These are phyloP conservation scores for Macrolepiota fuliginosa DNA, from an alignment of 768 basidiomycete genomes.

Conservation along the genomic window DNA sequence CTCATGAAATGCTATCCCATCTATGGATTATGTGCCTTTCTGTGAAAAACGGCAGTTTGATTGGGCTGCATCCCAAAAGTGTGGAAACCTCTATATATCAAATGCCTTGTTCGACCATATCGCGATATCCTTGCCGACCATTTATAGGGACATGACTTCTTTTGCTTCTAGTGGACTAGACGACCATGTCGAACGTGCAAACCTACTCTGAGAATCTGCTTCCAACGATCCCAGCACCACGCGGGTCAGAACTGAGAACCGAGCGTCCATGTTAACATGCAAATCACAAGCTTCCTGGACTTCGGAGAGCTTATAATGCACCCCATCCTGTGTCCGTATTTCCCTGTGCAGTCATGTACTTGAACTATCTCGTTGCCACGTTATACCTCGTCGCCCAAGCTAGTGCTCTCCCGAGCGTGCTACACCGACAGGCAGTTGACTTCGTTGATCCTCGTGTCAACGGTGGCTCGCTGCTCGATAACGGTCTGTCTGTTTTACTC, in stretches of 20 bases:
- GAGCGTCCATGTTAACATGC: not conserved
- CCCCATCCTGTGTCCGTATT: not conserved
- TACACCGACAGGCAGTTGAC: slow-evolving; percentile 22
- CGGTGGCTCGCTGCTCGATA: slow-evolving; percentile 70
- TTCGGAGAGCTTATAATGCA: not conserved
- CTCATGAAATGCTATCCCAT: not conserved
- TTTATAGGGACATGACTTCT: not conserved
- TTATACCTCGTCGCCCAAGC: not conserved
- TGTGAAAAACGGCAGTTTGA: not conserved
- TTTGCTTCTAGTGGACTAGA: not conserved
- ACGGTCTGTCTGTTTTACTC: slow-evolving; percentile 25
- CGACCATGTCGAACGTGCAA: not conserved
- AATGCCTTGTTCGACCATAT: not conserved
- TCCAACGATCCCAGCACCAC: slow-evolving; percentile 3
- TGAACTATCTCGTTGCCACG: not conserved
- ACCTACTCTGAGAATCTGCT: not conserved
- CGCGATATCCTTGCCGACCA: not conserved
- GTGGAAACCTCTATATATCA: not conserved
- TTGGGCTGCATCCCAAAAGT: not conserved
- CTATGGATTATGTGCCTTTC: not conserved
- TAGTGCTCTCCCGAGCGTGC: slow-evolving; percentile 5
- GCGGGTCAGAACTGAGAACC: not conserved
- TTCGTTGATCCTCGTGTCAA: slow-evolving; percentile 42
- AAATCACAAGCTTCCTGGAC: not conserved
- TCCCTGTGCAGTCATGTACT: slow-evolving; percentile 3